These are phyloP conservation scores for Podospora anserina DNA, from an alignment of 495 filamentous ascomycete species.

Conservation along the genomic window DNA sequence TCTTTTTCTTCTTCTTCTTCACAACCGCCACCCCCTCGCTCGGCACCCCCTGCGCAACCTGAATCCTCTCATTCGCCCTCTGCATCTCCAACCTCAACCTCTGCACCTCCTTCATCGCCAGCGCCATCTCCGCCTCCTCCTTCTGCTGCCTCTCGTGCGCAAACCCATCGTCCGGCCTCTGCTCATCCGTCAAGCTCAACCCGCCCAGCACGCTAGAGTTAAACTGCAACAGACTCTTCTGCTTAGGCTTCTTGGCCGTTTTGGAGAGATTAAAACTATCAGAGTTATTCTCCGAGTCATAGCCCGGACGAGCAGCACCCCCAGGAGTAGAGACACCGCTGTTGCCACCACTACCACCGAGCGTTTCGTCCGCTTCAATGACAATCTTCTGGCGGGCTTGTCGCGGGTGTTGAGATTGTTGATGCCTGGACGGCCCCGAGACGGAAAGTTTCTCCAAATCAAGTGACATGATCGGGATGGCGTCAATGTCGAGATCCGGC, in stretches of 20 bases:
- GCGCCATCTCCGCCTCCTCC: conserved; percentile 79
- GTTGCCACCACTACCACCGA: conserved; percentile 42
- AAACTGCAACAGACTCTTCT: conserved; percentile 65
- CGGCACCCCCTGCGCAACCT: conserved; percentile 65
- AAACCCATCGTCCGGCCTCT: conserved; percentile 33
- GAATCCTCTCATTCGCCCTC: conserved; percentile 75
- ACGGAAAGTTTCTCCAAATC: conserved; percentile 56
- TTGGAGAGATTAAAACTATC: conserved; percentile 35
- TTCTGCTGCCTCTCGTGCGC: conserved; percentile 54
- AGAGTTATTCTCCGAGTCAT: conserved; percentile 46
- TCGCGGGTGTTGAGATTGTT: conserved; percentile 19
- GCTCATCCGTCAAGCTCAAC: conserved; percentile 56
- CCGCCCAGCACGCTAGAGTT: conserved; percentile 75
- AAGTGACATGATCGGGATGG: conserved; percentile 92
- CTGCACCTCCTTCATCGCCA: conserved; percentile 83
- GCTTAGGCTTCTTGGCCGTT: conserved; percentile 40
- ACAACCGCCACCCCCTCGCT: conserved; percentile 70
- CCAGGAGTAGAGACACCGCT: conserved; percentile 41
- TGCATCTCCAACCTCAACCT: conserved; percentile 85
- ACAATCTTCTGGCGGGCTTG: conserved; percentile 50
- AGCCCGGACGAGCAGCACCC: conserved; percentile 25
- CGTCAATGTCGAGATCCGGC: conserved; percentile 79
- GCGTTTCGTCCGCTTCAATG: conserved; percentile 61
- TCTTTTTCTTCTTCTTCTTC: conserved; percentile 69
- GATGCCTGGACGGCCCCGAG: conserved; percentile 8